Evolutionary conservation across 2,329 filamentous ascomycete genomes (phyloP), one percentile per base, ranked within the genome.

Genomic region (Penicillium fuscoglaucum): DNA sequence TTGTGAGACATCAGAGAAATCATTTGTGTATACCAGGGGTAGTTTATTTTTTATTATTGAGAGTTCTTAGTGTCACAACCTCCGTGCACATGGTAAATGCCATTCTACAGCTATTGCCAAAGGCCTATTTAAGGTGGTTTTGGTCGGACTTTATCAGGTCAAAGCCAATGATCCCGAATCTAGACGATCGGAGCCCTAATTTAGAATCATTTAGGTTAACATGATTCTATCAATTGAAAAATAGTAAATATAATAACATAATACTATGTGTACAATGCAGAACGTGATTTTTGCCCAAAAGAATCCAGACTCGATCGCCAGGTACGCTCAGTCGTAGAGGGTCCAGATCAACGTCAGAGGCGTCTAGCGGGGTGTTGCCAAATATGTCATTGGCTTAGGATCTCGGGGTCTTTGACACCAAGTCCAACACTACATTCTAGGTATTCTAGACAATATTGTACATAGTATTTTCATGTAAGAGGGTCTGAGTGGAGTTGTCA

Each of bases 231-330:
- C 29, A 31, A 4, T 0, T 1, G 9, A 31, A 31, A 31, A 31
- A 31, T 31, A 12, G 10, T 12, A 5, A 31, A 31, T 9, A 31
- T 12, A 33, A 33, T 33, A 31, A 31, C 29, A 31, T 5, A 33
- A 33, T 33, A 6, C 12, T 33, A 12, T 6, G 31, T 33, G 31
- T 39, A 35, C 10, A n/a, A 35, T 35, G 19, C 17, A 35, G 21
- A 48, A 48, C 26, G 6, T n/a, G 17, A 12, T 24, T 24, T 24
- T 24, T 31, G 29, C 13, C 29, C 12, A 26, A 47, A 46, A 39
- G 53, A 52, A 53, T 61, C 61, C 56, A 64, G 64, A 61, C 58
- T 64, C 26, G 62, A 62, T 63, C 59, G 61, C 57, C 65, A 67
- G 61, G 63, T 57, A 62, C 63, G 3, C 21, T 26, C 19, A 12